Evolutionary conservation across 768 basidiomycete genomes (phyloP).

Genomic region (Hygrocybe coccinea): DNA sequence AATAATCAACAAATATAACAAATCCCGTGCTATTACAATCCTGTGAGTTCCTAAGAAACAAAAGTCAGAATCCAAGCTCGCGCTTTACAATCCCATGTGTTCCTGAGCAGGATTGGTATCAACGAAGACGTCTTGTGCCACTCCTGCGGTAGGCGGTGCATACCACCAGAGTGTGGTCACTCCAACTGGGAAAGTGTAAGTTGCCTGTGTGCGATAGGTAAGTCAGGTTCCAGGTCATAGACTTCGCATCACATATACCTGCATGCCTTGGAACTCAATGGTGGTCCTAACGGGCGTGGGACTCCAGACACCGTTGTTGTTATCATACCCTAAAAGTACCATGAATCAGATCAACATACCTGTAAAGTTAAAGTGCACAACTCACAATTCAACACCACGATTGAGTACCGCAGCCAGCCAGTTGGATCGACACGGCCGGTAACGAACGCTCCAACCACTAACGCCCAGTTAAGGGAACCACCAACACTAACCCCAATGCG

Average conservation of each 20-base stretch:
- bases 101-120: no score
- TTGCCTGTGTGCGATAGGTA: slow-evolving; percentile 39
- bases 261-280: slow-evolving; percentile 59
- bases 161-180: slow-evolving; percentile 57
- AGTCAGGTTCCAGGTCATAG: neutral
- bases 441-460: slow-evolving; percentile 63
- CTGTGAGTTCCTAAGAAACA: no score
- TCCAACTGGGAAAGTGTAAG: slow-evolving; percentile 74
- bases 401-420: slow-evolving; percentile 61
- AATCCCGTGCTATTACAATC: no score
- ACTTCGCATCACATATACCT: slow-evolving; percentile 33
- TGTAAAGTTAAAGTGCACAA: neutral
- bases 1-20: no score
- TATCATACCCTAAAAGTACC: slow-evolving; percentile 54
- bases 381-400: slow-evolving; percentile 71
- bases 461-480: slow-evolving; percentile 51
- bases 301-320: slow-evolving; percentile 45
- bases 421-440: slow-evolving; percentile 48
- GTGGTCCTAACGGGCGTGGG: slow-evolving; percentile 51
- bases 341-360: neutral
- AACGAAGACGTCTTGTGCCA: no score
- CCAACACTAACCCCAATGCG: slow-evolving; percentile 61
- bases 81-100: no score
- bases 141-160: slow-evolving; percentile 21
- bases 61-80: no score